Evolutionary conservation across 139 green algal genomes (phyloP).

Genomic region (Ostreobium quekettii): DNA sequence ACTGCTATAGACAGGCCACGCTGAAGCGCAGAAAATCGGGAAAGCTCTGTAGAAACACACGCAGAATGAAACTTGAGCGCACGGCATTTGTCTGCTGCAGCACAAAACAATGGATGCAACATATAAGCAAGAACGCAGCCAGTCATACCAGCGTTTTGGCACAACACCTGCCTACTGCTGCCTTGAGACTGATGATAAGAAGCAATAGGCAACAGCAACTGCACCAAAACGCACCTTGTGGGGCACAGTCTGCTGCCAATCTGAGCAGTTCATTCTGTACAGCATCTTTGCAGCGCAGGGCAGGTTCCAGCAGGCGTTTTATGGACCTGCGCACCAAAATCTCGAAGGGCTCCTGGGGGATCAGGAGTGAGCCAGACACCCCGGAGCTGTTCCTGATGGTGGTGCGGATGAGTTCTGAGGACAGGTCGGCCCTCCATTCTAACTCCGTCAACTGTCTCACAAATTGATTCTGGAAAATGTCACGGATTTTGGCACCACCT

Average conservation of each 20-base stretch:
- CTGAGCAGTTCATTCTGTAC: constrained; percentile 15
- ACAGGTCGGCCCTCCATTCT: constrained; percentile 55
- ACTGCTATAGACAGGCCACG: constrained; percentile 19
- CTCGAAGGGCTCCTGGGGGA: constrained; percentile 93
- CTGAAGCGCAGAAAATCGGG: constrained; percentile 52
- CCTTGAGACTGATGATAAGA: too few species aligned
- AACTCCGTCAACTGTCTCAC: constrained; percentile 28
- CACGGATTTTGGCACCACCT: constrained; percentile 5
- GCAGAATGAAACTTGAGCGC: too few species aligned
- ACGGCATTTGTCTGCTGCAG: too few species aligned
- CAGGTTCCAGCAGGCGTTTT: constrained; percentile 54
- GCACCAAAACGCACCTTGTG: background rate
- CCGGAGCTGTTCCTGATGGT: constrained; percentile 88
- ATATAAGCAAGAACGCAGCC: too few species aligned
- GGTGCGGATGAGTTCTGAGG: constrained; percentile 79
- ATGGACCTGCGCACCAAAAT: constrained; percentile 75
- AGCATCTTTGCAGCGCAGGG: constrained; percentile 47
- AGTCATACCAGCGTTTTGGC: too few species aligned
- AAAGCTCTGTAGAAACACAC: constrained; percentile 14
- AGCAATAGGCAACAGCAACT: too few species aligned
- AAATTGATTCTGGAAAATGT: constrained; percentile 20
- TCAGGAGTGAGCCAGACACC: constrained; percentile 69
- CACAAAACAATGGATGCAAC: too few species aligned
- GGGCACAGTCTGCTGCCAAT: constrained; percentile 3
- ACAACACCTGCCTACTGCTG: too few species aligned